Conservation (phyloP, 2,329 filamentous ascomycete species). For the Fusarium oligoseptatum region DNA sequence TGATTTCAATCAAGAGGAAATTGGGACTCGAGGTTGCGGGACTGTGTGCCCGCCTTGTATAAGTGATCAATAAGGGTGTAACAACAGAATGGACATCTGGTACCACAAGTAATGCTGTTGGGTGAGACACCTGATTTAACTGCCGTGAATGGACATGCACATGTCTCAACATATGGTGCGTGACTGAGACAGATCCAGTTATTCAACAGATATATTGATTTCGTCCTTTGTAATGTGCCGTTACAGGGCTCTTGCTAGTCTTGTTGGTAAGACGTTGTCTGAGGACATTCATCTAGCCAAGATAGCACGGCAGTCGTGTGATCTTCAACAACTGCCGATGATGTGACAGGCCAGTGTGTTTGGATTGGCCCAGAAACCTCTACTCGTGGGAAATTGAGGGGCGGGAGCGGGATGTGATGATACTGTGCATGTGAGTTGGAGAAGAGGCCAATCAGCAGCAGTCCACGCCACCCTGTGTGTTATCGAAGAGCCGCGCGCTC, state of each 20-base stretch:
- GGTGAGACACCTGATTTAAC: slow-evolving; percentile 1
- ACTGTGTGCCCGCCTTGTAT: slow-evolving; percentile 30
- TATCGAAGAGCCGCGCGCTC: slow-evolving; percentile 16
- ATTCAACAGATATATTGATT: background rate
- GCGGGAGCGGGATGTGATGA: slow-evolving; percentile 11
- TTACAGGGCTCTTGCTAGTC: background rate
- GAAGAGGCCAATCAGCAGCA: background rate
- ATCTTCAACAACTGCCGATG: slow-evolving; percentile 11
- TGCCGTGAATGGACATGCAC: background rate
- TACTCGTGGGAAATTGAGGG: background rate
- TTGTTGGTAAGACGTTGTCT: background rate
- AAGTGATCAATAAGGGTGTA: slow-evolving; percentile 31
- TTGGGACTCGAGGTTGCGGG: slow-evolving; percentile 7
- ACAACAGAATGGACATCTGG: slow-evolving; percentile 31
- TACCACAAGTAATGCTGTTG: background rate
- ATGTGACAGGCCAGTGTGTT: background rate
- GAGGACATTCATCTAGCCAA: background rate
- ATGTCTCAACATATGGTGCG: background rate
- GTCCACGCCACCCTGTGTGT: background rate
- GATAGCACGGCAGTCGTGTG: background rate
- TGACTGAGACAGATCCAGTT: background rate
- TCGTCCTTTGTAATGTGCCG: background rate
- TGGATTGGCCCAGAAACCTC: background rate
- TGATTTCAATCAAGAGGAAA: slow-evolving; percentile 12
- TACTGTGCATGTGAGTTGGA: background rate